Conservation (phyloP, 352 stramenopile genomes). For the Pythium coloratum region DNA sequence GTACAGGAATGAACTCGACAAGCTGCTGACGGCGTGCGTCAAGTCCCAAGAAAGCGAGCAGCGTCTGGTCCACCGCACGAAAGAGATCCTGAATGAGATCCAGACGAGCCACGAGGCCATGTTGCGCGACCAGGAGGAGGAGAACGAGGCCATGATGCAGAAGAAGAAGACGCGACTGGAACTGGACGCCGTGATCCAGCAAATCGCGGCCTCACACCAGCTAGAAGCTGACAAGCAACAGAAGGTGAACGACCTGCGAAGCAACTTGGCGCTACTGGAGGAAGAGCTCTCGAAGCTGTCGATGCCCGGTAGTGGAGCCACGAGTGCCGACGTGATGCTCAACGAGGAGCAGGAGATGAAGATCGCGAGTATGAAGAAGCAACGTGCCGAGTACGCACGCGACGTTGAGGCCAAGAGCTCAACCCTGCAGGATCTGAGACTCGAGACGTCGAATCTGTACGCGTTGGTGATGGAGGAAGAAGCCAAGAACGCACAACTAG, state of each 20-base stretch:
- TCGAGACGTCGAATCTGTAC: conserved; percentile 69
- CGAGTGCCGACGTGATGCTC: conserved; percentile 43
- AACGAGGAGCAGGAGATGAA: conserved; percentile 74
- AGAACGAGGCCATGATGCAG: conserved; percentile 64
- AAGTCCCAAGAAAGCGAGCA: conserved; percentile 87
- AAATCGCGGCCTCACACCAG: conserved; percentile 59
- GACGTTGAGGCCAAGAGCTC: conserved; percentile 74
- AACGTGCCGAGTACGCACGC: conserved; percentile 60
- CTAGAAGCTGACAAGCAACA: conserved; percentile 73
- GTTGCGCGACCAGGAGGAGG: conserved; percentile 75
- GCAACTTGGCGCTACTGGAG: conserved; percentile 61
- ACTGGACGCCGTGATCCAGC: conserved; percentile 65
- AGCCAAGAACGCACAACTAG: conserved; percentile 53
- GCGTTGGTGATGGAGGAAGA: conserved; percentile 64
- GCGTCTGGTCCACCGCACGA: conserved; percentile 59
- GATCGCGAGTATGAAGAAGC: conserved; percentile 70
- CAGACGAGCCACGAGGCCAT: conserved; percentile 72
- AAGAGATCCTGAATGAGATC: conserved; percentile 77
- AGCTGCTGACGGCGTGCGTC: conserved; percentile 64
- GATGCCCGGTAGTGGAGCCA: conserved; percentile 31
- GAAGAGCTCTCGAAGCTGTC: conserved; percentile 64
- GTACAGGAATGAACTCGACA: conserved; percentile 81
- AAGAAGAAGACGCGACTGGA: conserved; percentile 75
- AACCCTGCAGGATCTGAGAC: conserved; percentile 61
- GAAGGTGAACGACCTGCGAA: conserved; percentile 65